A percentile compares a stretch with the other conserved stretches of the same genome.
phyloP scores from a whole-genome alignment of 495 filamentous ascomycete genomes.

The Lichina pygmaea region DNA sequence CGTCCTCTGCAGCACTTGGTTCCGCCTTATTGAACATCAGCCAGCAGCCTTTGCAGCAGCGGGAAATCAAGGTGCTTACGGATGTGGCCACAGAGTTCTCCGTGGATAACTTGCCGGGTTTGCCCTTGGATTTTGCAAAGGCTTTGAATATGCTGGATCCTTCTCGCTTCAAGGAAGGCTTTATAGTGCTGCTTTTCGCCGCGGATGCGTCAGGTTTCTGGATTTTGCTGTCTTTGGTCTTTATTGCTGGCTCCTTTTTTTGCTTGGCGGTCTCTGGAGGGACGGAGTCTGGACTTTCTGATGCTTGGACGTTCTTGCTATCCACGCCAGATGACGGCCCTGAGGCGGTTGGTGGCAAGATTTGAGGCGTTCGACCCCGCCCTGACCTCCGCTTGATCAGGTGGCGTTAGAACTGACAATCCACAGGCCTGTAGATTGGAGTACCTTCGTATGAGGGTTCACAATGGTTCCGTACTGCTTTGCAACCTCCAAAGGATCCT shows the following conservation, averaged over 20 bases:
- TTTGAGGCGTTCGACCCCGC: constrained; percentile 7
- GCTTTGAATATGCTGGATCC: constrained; percentile 16
- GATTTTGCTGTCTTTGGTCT: not conserved
- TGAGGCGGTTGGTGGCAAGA: not conserved
- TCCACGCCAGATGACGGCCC: not conserved
- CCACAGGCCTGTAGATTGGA: not conserved
- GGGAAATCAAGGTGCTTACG: constrained; percentile 13
- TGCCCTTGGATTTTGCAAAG: constrained; percentile 53
- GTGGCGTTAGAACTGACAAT: not conserved
- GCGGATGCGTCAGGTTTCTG: not conserved
- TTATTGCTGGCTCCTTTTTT: not conserved
- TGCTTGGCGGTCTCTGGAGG: not conserved
- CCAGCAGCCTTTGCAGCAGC: not conserved
- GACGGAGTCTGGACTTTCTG: not conserved
- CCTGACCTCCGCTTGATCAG: constrained; percentile 20
- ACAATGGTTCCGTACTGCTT: constrained; percentile 41
- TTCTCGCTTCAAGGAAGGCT: constrained; percentile 9
- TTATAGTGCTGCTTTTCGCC: not conserved
- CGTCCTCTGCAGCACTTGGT: constrained; percentile 21
- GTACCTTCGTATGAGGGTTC: constrained; percentile 34
- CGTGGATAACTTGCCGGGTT: constrained; percentile 6
- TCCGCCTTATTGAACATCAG: constrained; percentile 3
- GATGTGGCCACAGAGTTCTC: constrained; percentile 5
- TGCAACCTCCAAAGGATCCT: constrained; percentile 34
- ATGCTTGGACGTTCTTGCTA: not conserved